phyloP scores from a whole-genome alignment of 352 stramenopile species.

The Globisporangium viniferum region DNA sequence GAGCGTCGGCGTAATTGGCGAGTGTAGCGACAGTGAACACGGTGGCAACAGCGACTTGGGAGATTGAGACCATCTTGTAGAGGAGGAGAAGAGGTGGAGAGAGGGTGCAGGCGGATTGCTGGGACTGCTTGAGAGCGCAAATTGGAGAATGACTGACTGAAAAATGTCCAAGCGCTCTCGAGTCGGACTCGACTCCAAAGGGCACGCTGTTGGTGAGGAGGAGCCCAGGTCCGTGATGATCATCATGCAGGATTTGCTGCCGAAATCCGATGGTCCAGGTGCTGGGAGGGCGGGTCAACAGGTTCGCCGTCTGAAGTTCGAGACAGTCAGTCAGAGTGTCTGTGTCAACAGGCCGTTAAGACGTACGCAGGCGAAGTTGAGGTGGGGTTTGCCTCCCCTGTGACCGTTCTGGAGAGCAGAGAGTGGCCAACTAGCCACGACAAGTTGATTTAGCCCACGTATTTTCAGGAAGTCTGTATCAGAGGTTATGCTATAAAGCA shows the following conservation, averaged over 20 bases:
- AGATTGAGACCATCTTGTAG: background rate
- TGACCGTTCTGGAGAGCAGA: background rate
- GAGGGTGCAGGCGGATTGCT: too few species aligned
- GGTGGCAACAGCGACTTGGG: background rate
- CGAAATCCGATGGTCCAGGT: slow-evolving; percentile 1
- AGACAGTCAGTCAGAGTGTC: too few species aligned
- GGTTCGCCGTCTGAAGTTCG: background rate
- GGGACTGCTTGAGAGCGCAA: background rate
- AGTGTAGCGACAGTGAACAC: background rate
- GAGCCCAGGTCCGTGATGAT: background rate
- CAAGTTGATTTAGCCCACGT: background rate
- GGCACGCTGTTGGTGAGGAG: too few species aligned
- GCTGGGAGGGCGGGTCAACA: background rate
- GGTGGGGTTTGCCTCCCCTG: too few species aligned
- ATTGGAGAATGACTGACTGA: slow-evolving; percentile 1
- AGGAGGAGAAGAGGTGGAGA: too few species aligned
- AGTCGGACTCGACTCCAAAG: too few species aligned
- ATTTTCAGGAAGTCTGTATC: background rate
- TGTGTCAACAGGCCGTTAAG: too few species aligned
- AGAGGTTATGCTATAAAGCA: background rate
- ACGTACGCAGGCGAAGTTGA: too few species aligned
- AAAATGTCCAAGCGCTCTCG: background rate
- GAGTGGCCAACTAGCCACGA: background rate
- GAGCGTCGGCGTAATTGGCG: background rate
- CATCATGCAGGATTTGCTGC: too few species aligned